Evolutionary conservation across 2,329 filamentous ascomycete species (phyloP), one percentile per base, ranked within the genome.

Genomic region (Atkinsonella texensis): DNA sequence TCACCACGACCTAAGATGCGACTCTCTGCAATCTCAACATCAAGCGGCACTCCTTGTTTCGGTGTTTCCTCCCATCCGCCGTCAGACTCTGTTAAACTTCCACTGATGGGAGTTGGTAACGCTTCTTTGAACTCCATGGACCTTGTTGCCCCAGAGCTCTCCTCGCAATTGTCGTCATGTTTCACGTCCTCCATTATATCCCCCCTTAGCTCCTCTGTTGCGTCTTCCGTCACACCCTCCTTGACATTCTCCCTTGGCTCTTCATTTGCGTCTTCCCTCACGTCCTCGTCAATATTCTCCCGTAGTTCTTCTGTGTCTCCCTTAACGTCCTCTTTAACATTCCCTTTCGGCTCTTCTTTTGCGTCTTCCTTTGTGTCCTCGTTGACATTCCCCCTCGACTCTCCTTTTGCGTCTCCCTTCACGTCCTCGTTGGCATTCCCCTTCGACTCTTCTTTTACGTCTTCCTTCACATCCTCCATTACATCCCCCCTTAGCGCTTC

Each of bases 1-100:
- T 64, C 59, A 39, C 56, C 62, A 28, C 60, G 61, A 23, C 67
- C 68, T 18, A 69, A 59, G 18, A 71, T 52, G 9, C 71, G 70
- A 53, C 68, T 73, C 56, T 74, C 70, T 4, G 57, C 54, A 32
- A 61, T 52, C 15, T 67, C 58, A 18, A 61, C 58, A 11, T 66
- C 59, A 47, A 61, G 53, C 5, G 46, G 52, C 20, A 52, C 56
- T 33, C 54, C 60, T 52, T 59, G 60, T 18, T 51, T 57, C 43
- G 56, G 32, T n/a, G 52, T 58, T 45, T 61, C 60, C 47, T 62
- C 57, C 58, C 55, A 55, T 6, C 54, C 57, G 10, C 52, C 55
- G 28, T 60, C 59, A 11, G 55, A 53, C 35, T 59, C 56, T 10
- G 56, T 54, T 42, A 56, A 52, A 15, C 50, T 59, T 32, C 58